Evolutionary conservation across 352 stramenopile species (phyloP).

Genomic region (Phytophthora constricta): DNA sequence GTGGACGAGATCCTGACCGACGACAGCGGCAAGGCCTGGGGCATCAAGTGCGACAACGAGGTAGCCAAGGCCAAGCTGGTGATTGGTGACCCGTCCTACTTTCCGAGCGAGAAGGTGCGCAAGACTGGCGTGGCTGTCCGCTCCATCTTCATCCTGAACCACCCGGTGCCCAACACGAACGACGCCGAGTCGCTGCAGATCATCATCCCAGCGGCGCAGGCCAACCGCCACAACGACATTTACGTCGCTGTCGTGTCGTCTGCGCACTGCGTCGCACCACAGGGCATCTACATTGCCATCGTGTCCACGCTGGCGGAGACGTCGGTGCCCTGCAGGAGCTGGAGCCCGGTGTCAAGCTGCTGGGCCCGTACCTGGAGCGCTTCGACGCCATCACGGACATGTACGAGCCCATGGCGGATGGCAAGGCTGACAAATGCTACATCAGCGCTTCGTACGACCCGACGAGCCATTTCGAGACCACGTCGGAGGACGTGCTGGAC

Average conservation of each 20-base stretch:
- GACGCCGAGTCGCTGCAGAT: conserved; percentile 98
- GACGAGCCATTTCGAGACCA: conserved; percentile 98
- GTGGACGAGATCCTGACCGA: conserved; percentile 96
- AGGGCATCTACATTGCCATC: conserved; percentile 99
- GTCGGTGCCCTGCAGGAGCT: conserved; percentile 96
- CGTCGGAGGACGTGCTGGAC: conserved; percentile 96
- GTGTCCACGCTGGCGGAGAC: conserved; percentile 98
- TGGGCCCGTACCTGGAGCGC: conserved; percentile 96
- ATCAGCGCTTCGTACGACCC: conserved; percentile 96
- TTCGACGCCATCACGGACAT: conserved; percentile 97
- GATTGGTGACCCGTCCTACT: conserved; percentile 99
- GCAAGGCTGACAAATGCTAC: conserved; percentile 96
- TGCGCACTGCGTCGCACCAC: conserved; percentile 94
- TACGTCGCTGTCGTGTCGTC: conserved; percentile 98
- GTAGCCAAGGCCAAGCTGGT: conserved; percentile 98
- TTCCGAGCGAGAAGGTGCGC: conserved; percentile 92
- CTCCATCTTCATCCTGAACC: conserved; percentile 99
- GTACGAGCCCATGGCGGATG: conserved; percentile 94
- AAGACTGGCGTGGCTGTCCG: conserved; percentile 96
- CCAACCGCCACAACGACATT: conserved; percentile 97
- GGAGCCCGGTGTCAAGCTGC: conserved; percentile 93
- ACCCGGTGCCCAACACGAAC: conserved; percentile 97
- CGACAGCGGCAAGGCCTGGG: conserved; percentile 93
- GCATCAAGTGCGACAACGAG: conserved; percentile 92
- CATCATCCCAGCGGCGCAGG: conserved; percentile 98